These are phyloP conservation scores for Nematocida displodere DNA, from an alignment of 371 early-diverging fungal species.

Conservation along the genomic window DNA sequence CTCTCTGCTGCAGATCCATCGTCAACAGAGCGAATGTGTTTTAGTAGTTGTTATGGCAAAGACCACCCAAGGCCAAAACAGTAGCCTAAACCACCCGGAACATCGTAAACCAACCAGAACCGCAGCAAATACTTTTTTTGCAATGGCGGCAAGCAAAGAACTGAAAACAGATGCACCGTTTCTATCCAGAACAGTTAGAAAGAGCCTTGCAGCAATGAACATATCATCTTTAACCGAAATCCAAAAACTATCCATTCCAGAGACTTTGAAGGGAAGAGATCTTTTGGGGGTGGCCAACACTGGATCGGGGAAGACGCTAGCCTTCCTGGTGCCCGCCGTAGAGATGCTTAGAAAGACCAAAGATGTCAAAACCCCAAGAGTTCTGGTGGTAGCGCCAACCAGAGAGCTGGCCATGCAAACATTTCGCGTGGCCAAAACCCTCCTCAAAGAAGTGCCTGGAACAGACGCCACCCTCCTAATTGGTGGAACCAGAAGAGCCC, in stretches of 20 bases:
- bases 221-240: constrained; percentile 44
- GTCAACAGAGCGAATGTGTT: not conserved
- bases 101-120: not conserved
- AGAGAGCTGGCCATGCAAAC: constrained; percentile 53
- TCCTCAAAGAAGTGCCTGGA: constrained; percentile 78
- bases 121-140: constrained; percentile 25
- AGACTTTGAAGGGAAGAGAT: constrained; percentile 49
- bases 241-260: constrained; percentile 55
- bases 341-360: constrained; percentile 59
- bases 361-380: constrained; percentile 69
- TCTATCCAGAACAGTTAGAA: constrained; percentile 12
- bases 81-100: not conserved
- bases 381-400: constrained; percentile 53
- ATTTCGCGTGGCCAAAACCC: constrained; percentile 67
- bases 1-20: not conserved
- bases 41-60: not conserved
- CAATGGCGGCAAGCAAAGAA: constrained; percentile 6
- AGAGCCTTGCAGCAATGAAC: constrained; percentile 11
- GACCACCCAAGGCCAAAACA: not conserved
- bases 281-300: constrained; percentile 59
- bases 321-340: constrained; percentile 60
- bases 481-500: constrained; percentile 82
- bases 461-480: constrained; percentile 77
- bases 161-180: constrained; percentile 28
- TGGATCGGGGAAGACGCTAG: constrained; percentile 64